Evolutionary conservation across 2,329 filamentous ascomycete species (phyloP).

Genomic region (Colletotrichum camelliae): DNA sequence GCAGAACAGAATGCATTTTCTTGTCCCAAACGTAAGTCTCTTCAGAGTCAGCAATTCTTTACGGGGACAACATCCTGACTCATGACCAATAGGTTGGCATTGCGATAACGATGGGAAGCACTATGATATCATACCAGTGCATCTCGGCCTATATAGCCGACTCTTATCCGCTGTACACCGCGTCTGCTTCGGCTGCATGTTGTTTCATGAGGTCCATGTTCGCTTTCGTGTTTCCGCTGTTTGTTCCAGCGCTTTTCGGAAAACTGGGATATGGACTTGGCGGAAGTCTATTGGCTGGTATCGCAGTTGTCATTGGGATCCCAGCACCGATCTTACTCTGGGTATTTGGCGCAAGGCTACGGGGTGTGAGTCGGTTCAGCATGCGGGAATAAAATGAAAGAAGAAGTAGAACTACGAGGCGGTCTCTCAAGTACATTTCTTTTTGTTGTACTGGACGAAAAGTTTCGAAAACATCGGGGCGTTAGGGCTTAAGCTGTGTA

Average conservation of each 20-base stretch:
- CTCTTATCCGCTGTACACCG: conserved; percentile 50
- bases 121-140: conserved; percentile 7
- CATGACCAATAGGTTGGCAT: neutral
- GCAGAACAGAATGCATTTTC: conserved; percentile 50
- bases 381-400: neutral
- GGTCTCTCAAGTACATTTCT: accelerated
- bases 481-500: neutral
- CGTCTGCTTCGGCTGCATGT: conserved; percentile 50
- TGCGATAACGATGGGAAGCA: neutral
- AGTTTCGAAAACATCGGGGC: neutral
- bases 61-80: neutral
- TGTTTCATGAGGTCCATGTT: conserved; percentile 50
- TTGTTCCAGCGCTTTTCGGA: conserved; percentile 46
- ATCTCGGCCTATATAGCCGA: conserved; percentile 44
- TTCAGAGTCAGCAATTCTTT: neutral
- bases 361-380: conserved; percentile 24
- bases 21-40: conserved; percentile 44
- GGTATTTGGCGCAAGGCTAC: conserved; percentile 41
- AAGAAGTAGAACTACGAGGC: accelerated
- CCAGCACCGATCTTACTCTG: conserved; percentile 45
- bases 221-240: conserved; percentile 55
- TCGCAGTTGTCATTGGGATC: conserved; percentile 37
- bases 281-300: conserved; percentile 42
- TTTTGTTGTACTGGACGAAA: neutral
- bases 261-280: conserved; percentile 43